Evolutionary conservation across 2,329 filamentous ascomycete species (phyloP).

Genomic region (Penicillium sp.): DNA sequence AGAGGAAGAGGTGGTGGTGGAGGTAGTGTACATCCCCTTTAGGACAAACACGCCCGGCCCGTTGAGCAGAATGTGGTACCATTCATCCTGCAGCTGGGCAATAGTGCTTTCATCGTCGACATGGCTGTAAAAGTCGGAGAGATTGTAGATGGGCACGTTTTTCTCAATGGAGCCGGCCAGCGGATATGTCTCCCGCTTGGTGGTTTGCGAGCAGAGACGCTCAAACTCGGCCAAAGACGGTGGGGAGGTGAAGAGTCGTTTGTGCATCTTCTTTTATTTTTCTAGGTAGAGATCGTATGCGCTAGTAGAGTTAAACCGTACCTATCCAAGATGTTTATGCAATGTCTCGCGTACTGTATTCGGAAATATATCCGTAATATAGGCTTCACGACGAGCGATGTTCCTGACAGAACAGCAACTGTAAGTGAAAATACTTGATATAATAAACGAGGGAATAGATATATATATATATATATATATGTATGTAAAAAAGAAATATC

Average conservation of each 20-base stretch:
- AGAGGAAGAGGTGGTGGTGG: slow-evolving; percentile 19
- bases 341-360: too few species aligned
- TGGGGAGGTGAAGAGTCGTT: slow-evolving; percentile 13
- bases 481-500: too few species aligned
- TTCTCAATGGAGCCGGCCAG: slow-evolving; percentile 43
- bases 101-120: slow-evolving; percentile 27
- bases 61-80: slow-evolving; percentile 53
- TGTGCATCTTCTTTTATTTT: background rate
- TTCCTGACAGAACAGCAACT: too few species aligned
- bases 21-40: slow-evolving; percentile 48
- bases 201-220: slow-evolving; percentile 41
- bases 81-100: slow-evolving; percentile 54
- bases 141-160: slow-evolving; percentile 56
- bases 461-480: too few species aligned
- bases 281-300: too few species aligned
- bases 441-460: too few species aligned
- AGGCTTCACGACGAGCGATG: too few species aligned
- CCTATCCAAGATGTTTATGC: too few species aligned
- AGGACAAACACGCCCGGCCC: slow-evolving; percentile 61
- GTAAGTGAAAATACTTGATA: too few species aligned
- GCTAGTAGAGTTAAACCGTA: too few species aligned
- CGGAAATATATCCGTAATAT: too few species aligned
- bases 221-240: slow-evolving; percentile 45
- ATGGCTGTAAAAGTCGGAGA: slow-evolving; percentile 19
- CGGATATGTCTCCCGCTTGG: slow-evolving; percentile 42